These are phyloP conservation scores for Anethum foeniculum DNA, from an alignment of 140 eudicot genomes.

Conservation along the genomic window DNA sequence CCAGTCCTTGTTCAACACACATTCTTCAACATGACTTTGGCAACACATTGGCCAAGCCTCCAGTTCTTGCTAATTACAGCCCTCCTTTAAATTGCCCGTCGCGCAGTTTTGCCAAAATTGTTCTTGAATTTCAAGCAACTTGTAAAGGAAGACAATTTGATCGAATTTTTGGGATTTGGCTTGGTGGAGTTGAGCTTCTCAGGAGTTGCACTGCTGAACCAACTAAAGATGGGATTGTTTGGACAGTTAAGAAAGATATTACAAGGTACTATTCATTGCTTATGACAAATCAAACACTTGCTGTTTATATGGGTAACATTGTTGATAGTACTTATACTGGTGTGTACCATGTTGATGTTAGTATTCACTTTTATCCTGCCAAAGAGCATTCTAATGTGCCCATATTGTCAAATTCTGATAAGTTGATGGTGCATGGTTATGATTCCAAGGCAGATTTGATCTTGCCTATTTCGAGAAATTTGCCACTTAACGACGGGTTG, in stretches of 20 bases:
- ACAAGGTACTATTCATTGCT: constrained; percentile 65
- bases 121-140: constrained; percentile 66
- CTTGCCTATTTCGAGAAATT: constrained; percentile 65
- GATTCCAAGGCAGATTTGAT: constrained; percentile 57
- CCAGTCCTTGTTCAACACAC: constrained; percentile 47
- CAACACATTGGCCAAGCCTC: constrained; percentile 54
- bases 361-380: constrained; percentile 58
- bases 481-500: constrained; percentile 65
- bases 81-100: constrained; percentile 54
- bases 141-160: constrained; percentile 73
- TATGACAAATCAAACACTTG: constrained; percentile 50
- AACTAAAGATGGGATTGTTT: constrained; percentile 44
- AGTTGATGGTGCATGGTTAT: constrained; percentile 2
- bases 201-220: constrained; percentile 94
- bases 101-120: constrained; percentile 29
- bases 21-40: constrained; percentile 56
- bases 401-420: not conserved
- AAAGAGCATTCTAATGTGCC: constrained; percentile 12
- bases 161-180: constrained; percentile 83
- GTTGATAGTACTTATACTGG: constrained; percentile 75
- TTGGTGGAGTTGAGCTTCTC: constrained; percentile 76
- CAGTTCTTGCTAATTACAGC: constrained; percentile 38
- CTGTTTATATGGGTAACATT: constrained; percentile 69
- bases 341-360: constrained; percentile 66
- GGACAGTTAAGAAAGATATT: constrained; percentile 69